Evolutionary conservation across 176 grass and related monocot genomes (phyloP).

Genomic region (Triticum urartu): DNA sequence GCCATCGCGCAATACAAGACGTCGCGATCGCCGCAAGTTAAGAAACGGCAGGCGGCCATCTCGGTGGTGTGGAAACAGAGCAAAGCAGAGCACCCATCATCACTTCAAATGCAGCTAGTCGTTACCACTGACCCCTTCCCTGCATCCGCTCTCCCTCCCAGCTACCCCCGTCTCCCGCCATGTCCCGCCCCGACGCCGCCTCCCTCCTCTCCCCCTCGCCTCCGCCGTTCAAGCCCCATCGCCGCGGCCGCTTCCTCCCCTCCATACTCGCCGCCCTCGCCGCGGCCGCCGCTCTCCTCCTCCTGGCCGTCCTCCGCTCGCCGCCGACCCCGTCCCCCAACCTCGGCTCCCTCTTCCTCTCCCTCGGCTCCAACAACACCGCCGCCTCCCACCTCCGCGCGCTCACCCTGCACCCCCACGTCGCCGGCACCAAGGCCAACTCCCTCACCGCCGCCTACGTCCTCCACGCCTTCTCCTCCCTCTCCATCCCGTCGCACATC

Average conservation of each 20-base stretch:
- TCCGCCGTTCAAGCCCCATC: background rate
- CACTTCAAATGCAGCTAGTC: background rate
- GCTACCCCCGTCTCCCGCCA: background rate
- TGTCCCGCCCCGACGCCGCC: slow-evolving; percentile 34
- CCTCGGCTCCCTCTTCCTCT: slow-evolving; percentile 68
- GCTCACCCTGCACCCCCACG: slow-evolving; percentile 74
- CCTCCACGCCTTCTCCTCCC: slow-evolving; percentile 34
- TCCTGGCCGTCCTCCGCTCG: slow-evolving; percentile 12
- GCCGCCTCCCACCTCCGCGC: slow-evolving; percentile 70
- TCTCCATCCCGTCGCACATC: slow-evolving; percentile 49
- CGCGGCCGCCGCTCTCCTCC: slow-evolving; percentile 1
- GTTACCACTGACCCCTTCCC: background rate
- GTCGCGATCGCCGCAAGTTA: background rate
- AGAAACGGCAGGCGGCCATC: background rate
- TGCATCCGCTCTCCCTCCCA: background rate
- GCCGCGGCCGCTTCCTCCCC: background rate
- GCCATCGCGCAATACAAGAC: background rate
- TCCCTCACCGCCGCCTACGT: slow-evolving; percentile 53
- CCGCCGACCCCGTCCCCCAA: slow-evolving; percentile 12
- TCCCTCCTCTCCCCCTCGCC: slow-evolving; percentile 20
- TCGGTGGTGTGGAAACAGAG: background rate
- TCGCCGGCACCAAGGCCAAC: slow-evolving; percentile 59
- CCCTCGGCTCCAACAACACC: slow-evolving; percentile 65
- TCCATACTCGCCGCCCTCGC: background rate
- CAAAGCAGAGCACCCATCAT: background rate